Percentiles rank a stretch among this genome's conserved stretches.
Conservation (phyloP, 2,329 filamentous ascomycete species). For the Calonectria pteridis region DNA sequence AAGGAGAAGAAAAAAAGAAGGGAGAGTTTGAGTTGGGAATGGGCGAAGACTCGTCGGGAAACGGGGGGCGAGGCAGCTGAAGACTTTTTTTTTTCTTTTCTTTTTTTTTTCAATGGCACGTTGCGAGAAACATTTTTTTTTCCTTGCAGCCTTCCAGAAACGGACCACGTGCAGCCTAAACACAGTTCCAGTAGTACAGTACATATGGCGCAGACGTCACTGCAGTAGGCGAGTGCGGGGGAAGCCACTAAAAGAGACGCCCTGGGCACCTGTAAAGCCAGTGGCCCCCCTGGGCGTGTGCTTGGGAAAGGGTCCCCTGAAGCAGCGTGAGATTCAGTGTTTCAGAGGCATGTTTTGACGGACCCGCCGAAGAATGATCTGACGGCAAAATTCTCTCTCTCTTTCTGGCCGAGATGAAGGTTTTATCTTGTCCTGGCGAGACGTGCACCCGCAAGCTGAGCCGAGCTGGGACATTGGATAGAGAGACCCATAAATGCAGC, state of each 20-base stretch:
- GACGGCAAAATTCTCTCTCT: background rate
- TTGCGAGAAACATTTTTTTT: conserved; percentile 28
- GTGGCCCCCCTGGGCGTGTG: conserved; percentile 2
- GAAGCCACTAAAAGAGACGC: conserved; percentile 29
- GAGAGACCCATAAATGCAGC: background rate
- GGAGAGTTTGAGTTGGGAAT: conserved; percentile 32
- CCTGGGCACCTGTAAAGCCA: conserved; percentile 10
- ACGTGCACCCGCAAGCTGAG: background rate
- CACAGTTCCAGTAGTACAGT: conserved; percentile 29
- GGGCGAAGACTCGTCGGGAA: conserved; percentile 13
- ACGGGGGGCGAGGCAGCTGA: conserved; percentile 23
- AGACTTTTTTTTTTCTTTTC: conserved; percentile 44
- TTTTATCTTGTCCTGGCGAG: background rate
- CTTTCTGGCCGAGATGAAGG: background rate
- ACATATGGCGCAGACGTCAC: conserved; percentile 41
- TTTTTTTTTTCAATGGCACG: conserved; percentile 37
- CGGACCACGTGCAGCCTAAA: conserved; percentile 39
- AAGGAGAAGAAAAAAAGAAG: conserved; percentile 27
- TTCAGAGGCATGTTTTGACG: background rate
- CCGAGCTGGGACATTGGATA: background rate
- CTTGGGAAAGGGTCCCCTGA: conserved; percentile 20
- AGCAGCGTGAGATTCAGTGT: conserved; percentile 1
- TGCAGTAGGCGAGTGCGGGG: conserved; percentile 38
- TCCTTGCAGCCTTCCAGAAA: conserved; percentile 35
- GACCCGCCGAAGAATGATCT: conserved; percentile 2